Evolutionary conservation across 257 asterid species (phyloP), one percentile per base, ranked within the genome.

Genomic region (Perilla frutescens): DNA sequence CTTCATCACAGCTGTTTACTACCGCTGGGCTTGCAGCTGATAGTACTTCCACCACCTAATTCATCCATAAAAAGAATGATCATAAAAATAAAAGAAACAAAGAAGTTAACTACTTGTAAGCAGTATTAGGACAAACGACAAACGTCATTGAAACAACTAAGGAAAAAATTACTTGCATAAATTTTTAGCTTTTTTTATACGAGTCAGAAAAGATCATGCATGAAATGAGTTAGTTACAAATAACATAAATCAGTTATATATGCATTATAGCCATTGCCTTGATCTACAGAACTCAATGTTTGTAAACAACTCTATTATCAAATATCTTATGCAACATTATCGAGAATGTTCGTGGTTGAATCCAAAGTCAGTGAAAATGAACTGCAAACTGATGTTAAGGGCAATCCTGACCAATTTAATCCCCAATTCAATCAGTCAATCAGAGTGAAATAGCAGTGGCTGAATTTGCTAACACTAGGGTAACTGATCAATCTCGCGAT

Each of bases 1-100:
- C 99, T 74, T 91, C 97, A 49, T 94, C 99, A 6, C 84, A 81
- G 79, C 71, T 72, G 83, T 94, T 94, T 61, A 91, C 81, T 39
- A 81, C 63, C 3, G 91, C 87, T 15, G 93, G 88, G 54, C 68
- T 86, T 65, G 86, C 87, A 75, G 85, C 91, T 40, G 90, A 82
- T 9, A 94, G 84, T 3, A 90, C 50, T 79, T 82, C 89, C 79
- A 91, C 96, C 73, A 86, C 96, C 99, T 91, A 75, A 79, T 70
- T 36, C 86, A 81, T 70, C 44, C 78, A 59, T 62, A 32, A 14
- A 77, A 49, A 14, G 10, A 34, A 43, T 2, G 31, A 45, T 13
- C 63, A 75, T 57, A 49, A 57, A 12, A 29, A 55, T 6, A n/a
- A 59, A 34, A 36, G n/a, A 10, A 34, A 2, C 37, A 56, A n/a